Evolutionary conservation across 208 protist species (phyloP).

Genomic region (Leptomonas seymouri): DNA sequence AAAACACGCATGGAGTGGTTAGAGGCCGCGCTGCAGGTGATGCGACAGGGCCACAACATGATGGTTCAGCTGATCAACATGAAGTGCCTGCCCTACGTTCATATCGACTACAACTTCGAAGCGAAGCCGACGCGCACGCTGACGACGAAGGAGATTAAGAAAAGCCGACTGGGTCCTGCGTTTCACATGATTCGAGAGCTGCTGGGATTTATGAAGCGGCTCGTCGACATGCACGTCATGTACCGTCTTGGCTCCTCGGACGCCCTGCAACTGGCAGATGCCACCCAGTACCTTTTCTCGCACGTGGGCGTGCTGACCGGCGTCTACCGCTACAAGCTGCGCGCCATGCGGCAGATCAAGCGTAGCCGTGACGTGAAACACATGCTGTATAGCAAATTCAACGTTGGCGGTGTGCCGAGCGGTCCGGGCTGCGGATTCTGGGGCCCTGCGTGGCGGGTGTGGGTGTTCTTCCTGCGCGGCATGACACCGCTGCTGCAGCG

Average conservation of each 20-base stretch:
- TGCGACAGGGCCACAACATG: constrained; percentile 99
- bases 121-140: constrained; percentile 99
- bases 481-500: constrained; percentile 99
- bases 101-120: constrained; percentile 99
- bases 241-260: constrained; percentile 99
- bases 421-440: constrained; percentile 99
- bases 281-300: constrained; percentile 99
- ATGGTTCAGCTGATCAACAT: constrained; percentile 99
- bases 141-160: constrained; percentile 99
- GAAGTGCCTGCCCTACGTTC: constrained; percentile 99
- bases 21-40: constrained; percentile 99
- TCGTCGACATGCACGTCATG: constrained; percentile 99
- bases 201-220: constrained; percentile 99
- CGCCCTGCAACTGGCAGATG: constrained; percentile 99
- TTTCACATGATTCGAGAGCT: constrained; percentile 99
- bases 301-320: constrained; percentile 99
- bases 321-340: constrained; percentile 99
- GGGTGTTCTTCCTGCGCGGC: constrained; percentile 99
- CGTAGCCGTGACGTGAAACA: constrained; percentile 99
- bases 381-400: constrained; percentile 99
- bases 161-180: constrained; percentile 99
- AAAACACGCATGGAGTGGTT: constrained; percentile 99
- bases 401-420: constrained; percentile 99
- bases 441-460: constrained; percentile 99
- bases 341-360: constrained; percentile 99